phyloP scores from a whole-genome alignment of 2,329 filamentous ascomycete genomes.

The Geosmithia morbida region DNA sequence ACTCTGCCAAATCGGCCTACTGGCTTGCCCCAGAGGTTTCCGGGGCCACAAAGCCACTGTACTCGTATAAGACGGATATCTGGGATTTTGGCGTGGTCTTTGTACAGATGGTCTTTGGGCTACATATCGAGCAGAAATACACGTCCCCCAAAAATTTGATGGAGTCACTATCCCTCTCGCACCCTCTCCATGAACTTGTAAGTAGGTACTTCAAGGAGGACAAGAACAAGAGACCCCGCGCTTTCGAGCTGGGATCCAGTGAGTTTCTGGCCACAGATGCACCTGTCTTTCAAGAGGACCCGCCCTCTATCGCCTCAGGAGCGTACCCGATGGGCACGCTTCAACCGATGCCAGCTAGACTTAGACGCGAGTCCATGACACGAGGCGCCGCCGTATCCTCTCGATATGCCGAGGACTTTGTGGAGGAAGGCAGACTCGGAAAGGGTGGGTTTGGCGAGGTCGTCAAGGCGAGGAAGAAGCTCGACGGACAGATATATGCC shows the following conservation, averaged over 20 bases:
- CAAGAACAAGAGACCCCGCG: constrained; percentile 68
- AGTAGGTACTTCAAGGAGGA: constrained; percentile 75
- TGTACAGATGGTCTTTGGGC: constrained; percentile 85
- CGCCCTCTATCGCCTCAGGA: constrained; percentile 21
- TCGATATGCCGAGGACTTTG: constrained; percentile 78
- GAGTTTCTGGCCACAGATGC: constrained; percentile 54
- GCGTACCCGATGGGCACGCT: constrained; percentile 24
- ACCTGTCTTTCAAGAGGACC: constrained; percentile 36
- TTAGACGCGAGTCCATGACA: constrained; percentile 48
- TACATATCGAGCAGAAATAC: constrained; percentile 62
- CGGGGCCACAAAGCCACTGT: constrained; percentile 42
- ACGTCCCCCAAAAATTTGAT: constrained; percentile 64
- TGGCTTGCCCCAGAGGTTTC: constrained; percentile 74
- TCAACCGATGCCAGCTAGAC: constrained; percentile 28
- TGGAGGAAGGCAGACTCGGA: constrained; percentile 76
- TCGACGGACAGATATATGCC: constrained; percentile 86
- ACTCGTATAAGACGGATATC: constrained; percentile 71
- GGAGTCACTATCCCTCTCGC: constrained; percentile 56
- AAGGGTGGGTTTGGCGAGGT: constrained; percentile 95
- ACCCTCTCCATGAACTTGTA: constrained; percentile 65
- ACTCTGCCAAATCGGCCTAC: constrained; percentile 58
- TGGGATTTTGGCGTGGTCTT: constrained; percentile 93
- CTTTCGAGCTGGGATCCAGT: constrained; percentile 56
- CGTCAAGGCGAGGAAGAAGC: constrained; percentile 85
- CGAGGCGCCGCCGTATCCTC: constrained; percentile 38